Evolutionary conservation across 139 green algal genomes (phyloP), one percentile per base, ranked within the genome.

Genomic region (Monoraphidium neglectum): DNA sequence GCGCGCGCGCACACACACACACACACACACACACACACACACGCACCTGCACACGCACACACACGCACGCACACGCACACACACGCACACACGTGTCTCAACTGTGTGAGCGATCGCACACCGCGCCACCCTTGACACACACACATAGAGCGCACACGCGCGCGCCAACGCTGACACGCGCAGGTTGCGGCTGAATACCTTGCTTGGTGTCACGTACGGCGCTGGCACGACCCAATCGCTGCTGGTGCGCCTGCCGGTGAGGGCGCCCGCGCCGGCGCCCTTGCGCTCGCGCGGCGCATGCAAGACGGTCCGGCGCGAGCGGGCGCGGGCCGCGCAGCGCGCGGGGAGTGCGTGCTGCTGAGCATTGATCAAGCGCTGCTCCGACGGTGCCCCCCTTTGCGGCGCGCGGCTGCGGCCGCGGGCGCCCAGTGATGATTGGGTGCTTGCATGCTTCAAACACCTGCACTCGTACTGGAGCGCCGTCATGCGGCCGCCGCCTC

Each of bases 201-300:
- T 77, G 79, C 87, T 18, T 93, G 82, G 79, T 94, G 89, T 82
- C 84, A 84, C n/a, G 32, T 82, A 94, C 72, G 90, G 90, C 0
- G 82, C 74, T 18, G 82, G 68, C 28, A 82, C 83, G 35, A 76
- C 90, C 67, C 79, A 93, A 54, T 62, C 71, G 5, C 64, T 94
- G 43, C 57, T 94, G 46, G 70, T 82, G 37, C 66, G 53, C 4
- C 76, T 92, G 76, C 89, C 87, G 32, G 75, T 92, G 70, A 28
- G 81, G 16, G 51, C 32, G 32, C 12, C 49, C 24, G 13, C 13
- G 47, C 13, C 47, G 47, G 13, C 15, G 47, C 12, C 13, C 47
- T 12, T 24, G 47, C 13, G 12, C 13, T 12, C 47, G 12, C 15
- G n/a, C n/a, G n/a, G n/a, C n/a, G n/a, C n/a, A n/a, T n/a, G n/a